These are phyloP conservation scores for Phytopythium sindhum DNA, from an alignment of 352 stramenopile species.

Conservation along the genomic window DNA sequence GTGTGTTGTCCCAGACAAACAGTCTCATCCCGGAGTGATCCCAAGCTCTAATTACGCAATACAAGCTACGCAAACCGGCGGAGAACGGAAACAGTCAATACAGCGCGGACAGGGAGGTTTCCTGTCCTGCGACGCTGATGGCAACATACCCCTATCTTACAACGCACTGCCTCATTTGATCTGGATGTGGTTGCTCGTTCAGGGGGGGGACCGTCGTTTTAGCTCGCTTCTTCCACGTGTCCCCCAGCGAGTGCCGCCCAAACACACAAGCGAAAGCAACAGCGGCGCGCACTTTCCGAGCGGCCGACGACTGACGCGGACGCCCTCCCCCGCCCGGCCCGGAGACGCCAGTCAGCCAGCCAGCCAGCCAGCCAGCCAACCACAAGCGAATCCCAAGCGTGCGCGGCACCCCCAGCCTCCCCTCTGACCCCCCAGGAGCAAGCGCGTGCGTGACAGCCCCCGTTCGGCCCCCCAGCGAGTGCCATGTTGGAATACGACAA, in stretches of 20 bases:
- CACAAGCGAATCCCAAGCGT: neutral
- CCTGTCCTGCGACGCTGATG: neutral
- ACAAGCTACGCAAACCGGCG: neutral
- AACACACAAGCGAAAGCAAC: conserved; percentile 5
- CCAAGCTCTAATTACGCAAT: no score
- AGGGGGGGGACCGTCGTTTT: conserved; percentile 3
- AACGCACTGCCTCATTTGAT: neutral
- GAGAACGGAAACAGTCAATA: neutral
- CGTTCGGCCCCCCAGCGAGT: neutral
- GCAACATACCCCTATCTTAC: neutral
- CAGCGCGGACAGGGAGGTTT: neutral
- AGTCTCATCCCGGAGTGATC: neutral
- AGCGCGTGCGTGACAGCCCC: neutral
- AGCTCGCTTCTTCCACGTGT: conserved; percentile 9
- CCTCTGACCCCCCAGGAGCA: neutral
- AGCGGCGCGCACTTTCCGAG: conserved; percentile 8
- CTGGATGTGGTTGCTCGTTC: neutral
- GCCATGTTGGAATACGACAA: conserved; percentile 99
- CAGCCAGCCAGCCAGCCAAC: no score
- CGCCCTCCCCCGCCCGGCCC: neutral
- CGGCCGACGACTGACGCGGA: neutral
- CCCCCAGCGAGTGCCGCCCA: neutral
- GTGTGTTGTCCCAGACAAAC: neutral
- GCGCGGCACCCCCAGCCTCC: neutral
- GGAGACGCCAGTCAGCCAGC: neutral